Base-by-base conservation (phyloP, 345 rosid species). In the Raphanus raphanistrum region DNA sequence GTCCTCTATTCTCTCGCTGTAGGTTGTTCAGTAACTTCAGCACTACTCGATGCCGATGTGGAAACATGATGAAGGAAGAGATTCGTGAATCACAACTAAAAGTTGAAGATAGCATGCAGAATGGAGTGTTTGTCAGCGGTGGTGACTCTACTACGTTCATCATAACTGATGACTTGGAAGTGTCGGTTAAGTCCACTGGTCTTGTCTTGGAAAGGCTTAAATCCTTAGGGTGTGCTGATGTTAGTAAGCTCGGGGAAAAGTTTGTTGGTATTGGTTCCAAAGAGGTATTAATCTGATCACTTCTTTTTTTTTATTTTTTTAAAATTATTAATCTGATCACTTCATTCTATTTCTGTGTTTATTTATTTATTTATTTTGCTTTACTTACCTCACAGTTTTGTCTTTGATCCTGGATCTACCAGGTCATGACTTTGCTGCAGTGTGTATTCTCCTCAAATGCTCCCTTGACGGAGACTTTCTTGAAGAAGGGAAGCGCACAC, bases 391-490 rank as follows among this genome's bases (percentile, higher is more conserved):
- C 52, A 45, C 16, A 1, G 52, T 45, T 45, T 28, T 4, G 16
- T 45, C 52, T 43, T 36, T 45, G 52, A 45, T 45, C 16, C 4
- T 4, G 15, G 0, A 45, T 45, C 52, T 0, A 3, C 48, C 38
- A 78, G 82, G 27, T 79, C 4, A 0, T 72, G 26, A 15, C 10
- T 15, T 60, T 78, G 38, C 16, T 79, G 6, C 63, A 27, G 36
- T 21, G 2, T 32, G 25, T 74, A 2, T 60, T 79, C 29, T 11
- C 31, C 31, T 79, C 82, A 31, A 66, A 45, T 1, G 11, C 81
- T 65, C 77, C 81, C 8, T 72, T 79, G 54, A 79, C 82, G 0
- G 55, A 67, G 28, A 38, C 73, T 15, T 59, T 78, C 66, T 69
- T 79, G 73, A 59, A 38, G 48, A 73, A 67, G 17, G 54, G 54